Conservation (phyloP, 805 yeast genomes). For the Yarrowia divulgata region DNA sequence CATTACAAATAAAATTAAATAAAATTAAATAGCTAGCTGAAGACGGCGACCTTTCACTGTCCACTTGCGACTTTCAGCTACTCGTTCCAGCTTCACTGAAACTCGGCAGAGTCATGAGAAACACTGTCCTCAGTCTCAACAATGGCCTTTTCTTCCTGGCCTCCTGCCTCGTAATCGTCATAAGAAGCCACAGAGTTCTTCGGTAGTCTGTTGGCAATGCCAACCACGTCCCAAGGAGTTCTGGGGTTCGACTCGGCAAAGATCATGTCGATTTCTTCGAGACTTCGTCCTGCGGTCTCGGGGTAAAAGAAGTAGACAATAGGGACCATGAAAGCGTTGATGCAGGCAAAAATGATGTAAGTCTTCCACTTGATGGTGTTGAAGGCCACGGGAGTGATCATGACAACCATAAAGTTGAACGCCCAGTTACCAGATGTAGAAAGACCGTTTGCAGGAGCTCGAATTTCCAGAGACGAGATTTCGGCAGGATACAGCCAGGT, state of each 20-base stretch:
- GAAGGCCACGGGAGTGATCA: conserved; percentile 37
- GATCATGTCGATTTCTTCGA: conserved; percentile 31
- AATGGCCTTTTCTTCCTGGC: conserved; percentile 3
- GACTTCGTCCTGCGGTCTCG: conserved; percentile 23
- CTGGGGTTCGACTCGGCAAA: conserved; percentile 47
- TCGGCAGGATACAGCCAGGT: conserved; percentile 34
- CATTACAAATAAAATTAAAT: too few relatives aligned
- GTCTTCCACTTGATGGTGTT: conserved; percentile 28
- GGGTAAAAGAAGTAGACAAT: conserved; percentile 34
- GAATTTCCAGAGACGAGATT: conserved; percentile 17
- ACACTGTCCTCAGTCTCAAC: background rate
- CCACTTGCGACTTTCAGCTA: too few relatives aligned
- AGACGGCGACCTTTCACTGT: too few relatives aligned
- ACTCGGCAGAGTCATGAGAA: background rate
- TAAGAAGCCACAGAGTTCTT: background rate
- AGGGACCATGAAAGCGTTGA: conserved; percentile 34
- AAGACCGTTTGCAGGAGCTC: conserved; percentile 31
- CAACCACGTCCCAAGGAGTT: conserved; percentile 56
- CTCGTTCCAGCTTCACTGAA: background rate
- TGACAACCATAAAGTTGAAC: conserved; percentile 29
- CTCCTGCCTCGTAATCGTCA: background rate
- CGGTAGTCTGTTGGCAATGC: conserved; percentile 51
- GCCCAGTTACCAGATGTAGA: conserved; percentile 27
- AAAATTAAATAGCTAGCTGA: too few relatives aligned
- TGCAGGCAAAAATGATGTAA: conserved; percentile 33